These are phyloP conservation scores for Amniculicola lignicola DNA, from an alignment of 495 filamentous ascomycete species.

Conservation along the genomic window DNA sequence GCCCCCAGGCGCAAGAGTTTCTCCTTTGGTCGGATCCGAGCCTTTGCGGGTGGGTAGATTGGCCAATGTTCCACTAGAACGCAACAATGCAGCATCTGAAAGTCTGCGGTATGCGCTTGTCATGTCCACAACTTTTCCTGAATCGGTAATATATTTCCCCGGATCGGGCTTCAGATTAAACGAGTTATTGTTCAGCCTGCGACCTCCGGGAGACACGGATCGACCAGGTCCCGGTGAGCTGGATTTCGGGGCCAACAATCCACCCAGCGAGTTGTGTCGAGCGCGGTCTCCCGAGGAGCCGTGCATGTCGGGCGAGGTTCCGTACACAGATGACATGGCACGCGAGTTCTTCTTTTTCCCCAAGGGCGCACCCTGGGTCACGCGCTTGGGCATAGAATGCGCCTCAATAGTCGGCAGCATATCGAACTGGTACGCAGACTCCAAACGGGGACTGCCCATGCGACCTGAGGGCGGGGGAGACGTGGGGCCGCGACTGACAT, in stretches of 20 bases:
- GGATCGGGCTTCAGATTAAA: constrained; percentile 43
- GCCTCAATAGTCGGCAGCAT: constrained; percentile 38
- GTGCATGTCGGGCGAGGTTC: constrained; percentile 46
- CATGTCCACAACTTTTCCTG: constrained; percentile 55
- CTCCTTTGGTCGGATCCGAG: constrained; percentile 36
- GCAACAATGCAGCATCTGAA: constrained; percentile 62
- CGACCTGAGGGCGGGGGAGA: constrained; percentile 25
- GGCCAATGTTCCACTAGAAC: constrained; percentile 54
- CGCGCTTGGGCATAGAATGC: constrained; percentile 37
- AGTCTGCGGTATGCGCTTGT: constrained; percentile 58
- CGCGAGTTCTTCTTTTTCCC: constrained; percentile 33
- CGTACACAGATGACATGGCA: constrained; percentile 43
- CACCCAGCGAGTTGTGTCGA: constrained; percentile 49
- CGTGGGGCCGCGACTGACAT: constrained; percentile 10
- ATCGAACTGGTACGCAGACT: constrained; percentile 38
- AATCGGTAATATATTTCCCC: constrained; percentile 47
- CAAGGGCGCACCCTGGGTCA: constrained; percentile 39
- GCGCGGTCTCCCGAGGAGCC: constrained; percentile 40
- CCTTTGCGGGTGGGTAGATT: constrained; percentile 47
- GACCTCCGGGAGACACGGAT: constrained; percentile 57
- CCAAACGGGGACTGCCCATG: constrained; percentile 22
- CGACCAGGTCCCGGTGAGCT: constrained; percentile 58
- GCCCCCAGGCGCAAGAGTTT: constrained; percentile 46
- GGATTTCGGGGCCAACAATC: constrained; percentile 53
- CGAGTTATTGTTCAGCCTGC: constrained; percentile 43